phyloP scores from a whole-genome alignment of 2,329 filamentous ascomycete genomes.

The Bipolaris cookei region DNA sequence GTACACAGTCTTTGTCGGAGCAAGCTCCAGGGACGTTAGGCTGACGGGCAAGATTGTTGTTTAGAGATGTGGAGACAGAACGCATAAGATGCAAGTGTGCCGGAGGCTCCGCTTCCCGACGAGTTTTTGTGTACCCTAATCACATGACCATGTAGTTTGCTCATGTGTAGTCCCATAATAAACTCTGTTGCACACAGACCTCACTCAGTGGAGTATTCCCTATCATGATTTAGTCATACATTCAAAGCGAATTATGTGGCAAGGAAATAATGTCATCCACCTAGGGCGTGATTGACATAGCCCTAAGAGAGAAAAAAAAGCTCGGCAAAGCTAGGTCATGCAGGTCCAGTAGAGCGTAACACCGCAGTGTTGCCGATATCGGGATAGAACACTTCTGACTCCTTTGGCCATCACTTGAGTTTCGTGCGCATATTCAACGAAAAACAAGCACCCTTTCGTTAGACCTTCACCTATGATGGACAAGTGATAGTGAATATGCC shows the following conservation, averaged over 20 bases:
- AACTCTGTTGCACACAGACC: background rate
- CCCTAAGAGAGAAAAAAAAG: background rate
- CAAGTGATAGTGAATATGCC: background rate
- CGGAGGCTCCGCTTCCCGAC: background rate
- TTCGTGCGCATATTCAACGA: background rate
- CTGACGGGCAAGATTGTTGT: slow-evolving; percentile 44
- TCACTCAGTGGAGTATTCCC: background rate
- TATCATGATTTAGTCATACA: background rate
- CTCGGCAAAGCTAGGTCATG: slow-evolving; percentile 3
- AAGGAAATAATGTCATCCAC: slow-evolving; percentile 3
- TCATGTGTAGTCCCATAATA: background rate
- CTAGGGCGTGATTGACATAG: slow-evolving; percentile 5
- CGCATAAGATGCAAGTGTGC: background rate
- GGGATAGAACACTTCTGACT: slow-evolving; percentile 1
- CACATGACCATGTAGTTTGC: background rate
- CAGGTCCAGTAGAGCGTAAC: background rate
- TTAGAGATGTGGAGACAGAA: slow-evolving; percentile 14
- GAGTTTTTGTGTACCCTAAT: background rate
- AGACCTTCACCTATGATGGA: no score
- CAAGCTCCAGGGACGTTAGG: slow-evolving; percentile 47
- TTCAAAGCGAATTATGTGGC: background rate
- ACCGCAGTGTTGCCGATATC: slow-evolving; percentile 5
- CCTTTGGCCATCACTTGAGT: background rate
- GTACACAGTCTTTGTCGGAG: slow-evolving; percentile 42
- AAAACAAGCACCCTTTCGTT: background rate